These are phyloP conservation scores for Cordia subcordata DNA, from an alignment of 257 asterid genomes.

Conservation along the genomic window DNA sequence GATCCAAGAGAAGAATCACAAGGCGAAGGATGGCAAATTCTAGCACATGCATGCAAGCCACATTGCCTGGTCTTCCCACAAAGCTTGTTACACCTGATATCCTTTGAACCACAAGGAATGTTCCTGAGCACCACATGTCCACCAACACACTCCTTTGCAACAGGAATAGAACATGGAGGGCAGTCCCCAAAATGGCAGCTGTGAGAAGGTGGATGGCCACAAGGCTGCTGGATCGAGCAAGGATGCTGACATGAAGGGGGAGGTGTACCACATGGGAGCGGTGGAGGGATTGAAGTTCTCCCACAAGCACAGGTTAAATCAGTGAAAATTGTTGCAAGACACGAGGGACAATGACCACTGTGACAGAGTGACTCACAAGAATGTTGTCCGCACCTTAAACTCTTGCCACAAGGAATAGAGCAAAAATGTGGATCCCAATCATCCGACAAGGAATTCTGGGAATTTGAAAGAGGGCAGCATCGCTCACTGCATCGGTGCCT, in stretches of 20 bases:
- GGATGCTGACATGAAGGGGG: constrained; percentile 83
- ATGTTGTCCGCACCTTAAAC: constrained; percentile 95
- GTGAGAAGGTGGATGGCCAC: constrained; percentile 94
- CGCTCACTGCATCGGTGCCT: constrained; percentile 96
- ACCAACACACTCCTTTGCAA: constrained; percentile 89
- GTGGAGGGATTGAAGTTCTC: constrained; percentile 91
- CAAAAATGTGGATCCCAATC: constrained; percentile 87
- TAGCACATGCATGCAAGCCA: constrained; percentile 92
- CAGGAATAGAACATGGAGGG: constrained; percentile 84
- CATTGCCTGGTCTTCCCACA: constrained; percentile 97
- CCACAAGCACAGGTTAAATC: constrained; percentile 97
- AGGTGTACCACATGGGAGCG: constrained; percentile 92
- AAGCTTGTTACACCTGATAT: constrained; percentile 80
- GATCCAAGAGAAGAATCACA: constrained; percentile 59
- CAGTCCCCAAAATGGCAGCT: constrained; percentile 98
- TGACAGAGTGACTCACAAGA: constrained; percentile 86
- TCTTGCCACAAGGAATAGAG: constrained; percentile 94
- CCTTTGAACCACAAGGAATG: constrained; percentile 94
- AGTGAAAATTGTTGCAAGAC: constrained; percentile 77
- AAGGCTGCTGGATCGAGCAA: constrained; percentile 88
- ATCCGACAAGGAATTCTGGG: constrained; percentile 31
- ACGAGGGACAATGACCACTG: constrained; percentile 98
- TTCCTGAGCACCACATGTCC: constrained; percentile 87
- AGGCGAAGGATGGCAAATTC: constrained; percentile 79
- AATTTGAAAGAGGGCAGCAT: constrained; percentile 76